Percentiles rank a stretch among this genome's conserved stretches.
These are phyloP conservation scores for Talaromyces sp. DNA, from an alignment of 2,329 filamentous ascomycete genomes.

Conservation along the genomic window DNA sequence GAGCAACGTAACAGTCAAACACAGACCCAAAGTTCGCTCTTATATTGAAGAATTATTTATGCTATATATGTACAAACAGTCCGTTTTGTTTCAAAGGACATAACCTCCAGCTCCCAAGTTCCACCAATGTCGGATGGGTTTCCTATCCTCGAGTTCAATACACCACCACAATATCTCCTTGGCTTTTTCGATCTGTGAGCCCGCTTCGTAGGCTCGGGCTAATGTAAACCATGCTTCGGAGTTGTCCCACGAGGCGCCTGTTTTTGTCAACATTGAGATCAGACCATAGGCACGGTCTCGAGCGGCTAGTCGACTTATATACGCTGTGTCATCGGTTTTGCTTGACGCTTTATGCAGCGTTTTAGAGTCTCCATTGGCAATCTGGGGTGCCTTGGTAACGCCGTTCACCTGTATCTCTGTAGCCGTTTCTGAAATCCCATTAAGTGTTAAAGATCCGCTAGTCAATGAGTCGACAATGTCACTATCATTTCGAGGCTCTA, in stretches of 20 bases:
- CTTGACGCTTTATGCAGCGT: not conserved
- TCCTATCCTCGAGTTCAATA: constrained; percentile 85
- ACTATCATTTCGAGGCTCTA: constrained; percentile 29
- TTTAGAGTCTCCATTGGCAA: constrained; percentile 17
- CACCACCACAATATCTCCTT: constrained; percentile 97
- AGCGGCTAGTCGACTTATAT: constrained; percentile 76
- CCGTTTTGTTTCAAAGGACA: constrained; percentile 45
- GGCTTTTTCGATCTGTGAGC: constrained; percentile 78
- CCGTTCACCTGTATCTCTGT: not conserved
- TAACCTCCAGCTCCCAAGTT: constrained; percentile 65
- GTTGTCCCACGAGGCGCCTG: constrained; percentile 83
- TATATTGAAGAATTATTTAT: constrained; percentile 1
- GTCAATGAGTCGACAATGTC: constrained; percentile 28
- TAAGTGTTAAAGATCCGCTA: not conserved
- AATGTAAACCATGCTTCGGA: constrained; percentile 91
- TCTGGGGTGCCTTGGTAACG: constrained; percentile 3
- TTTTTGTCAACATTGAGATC: constrained; percentile 75
- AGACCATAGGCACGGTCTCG: constrained; percentile 85
- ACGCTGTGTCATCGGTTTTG: not conserved
- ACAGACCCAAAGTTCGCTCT: not conserved
- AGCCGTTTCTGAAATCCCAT: not conserved
- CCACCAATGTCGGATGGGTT: constrained; percentile 74
- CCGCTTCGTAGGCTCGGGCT: constrained; percentile 81
- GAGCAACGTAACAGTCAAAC: not conserved
- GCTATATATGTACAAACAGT: constrained; percentile 11